Conservation (phyloP, 768 basidiomycete species). For the Kwoniella heveanensis region DNA sequence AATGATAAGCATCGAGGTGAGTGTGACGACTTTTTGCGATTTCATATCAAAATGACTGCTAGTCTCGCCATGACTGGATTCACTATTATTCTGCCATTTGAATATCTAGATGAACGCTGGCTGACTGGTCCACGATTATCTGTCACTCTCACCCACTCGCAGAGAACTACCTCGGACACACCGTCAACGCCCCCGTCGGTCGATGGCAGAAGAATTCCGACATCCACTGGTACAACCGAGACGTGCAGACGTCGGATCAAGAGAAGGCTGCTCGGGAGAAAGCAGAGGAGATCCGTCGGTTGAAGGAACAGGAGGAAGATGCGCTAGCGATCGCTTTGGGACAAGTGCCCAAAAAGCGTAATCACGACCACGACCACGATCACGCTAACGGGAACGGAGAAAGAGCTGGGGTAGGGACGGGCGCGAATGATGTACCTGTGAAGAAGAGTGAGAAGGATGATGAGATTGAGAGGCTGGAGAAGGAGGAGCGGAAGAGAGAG, state of each 20-base stretch:
- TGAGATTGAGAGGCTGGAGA: conserved; percentile 49
- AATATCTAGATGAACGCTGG: no score
- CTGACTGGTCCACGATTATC: no score
- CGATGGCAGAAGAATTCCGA: conserved; percentile 98
- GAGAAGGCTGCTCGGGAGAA: conserved; percentile 51
- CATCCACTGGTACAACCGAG: conserved; percentile 90
- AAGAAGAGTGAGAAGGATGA: conserved; percentile 43
- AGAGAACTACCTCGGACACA: conserved; percentile 93
- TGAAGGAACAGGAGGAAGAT: conserved; percentile 88
- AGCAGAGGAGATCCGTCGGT: conserved; percentile 71
- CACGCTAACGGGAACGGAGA: conserved; percentile 30
- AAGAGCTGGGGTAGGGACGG: conserved; percentile 32
- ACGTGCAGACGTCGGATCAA: conserved; percentile 58
- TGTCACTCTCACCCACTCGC: background rate
- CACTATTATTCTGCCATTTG: no score
- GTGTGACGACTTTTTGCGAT: conserved; percentile 1
- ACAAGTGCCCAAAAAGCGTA: conserved; percentile 38
- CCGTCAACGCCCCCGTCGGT: conserved; percentile 90
- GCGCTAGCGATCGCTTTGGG: conserved; percentile 77
- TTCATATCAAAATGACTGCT: no score
- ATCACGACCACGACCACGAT: no score
- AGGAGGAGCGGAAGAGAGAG: conserved; percentile 48
- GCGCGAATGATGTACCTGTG: conserved; percentile 38
- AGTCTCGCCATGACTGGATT: no score
- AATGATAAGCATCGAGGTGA: conserved; percentile 51